Percentiles rank a stretch among this genome's conserved stretches.
These are phyloP conservation scores for Panaeolus papilionaceus DNA, from an alignment of 768 basidiomycete genomes.

Conservation along the genomic window DNA sequence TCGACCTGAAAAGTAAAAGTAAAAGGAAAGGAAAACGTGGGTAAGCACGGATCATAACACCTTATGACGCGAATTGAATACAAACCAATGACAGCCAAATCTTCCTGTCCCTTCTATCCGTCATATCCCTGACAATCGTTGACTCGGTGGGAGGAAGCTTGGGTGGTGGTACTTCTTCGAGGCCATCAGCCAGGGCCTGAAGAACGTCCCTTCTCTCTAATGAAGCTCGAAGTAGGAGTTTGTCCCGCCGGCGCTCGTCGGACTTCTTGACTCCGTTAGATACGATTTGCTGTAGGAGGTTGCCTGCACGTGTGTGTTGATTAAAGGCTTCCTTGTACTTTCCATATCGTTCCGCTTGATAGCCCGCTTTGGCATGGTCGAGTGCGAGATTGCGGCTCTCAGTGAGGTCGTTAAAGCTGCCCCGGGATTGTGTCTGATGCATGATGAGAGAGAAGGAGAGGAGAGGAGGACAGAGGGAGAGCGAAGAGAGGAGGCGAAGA, in stretches of 20 bases:
- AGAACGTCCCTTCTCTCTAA: slow-evolving; percentile 7
- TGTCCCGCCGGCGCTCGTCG: neutral
- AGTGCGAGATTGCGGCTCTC: slow-evolving; percentile 1
- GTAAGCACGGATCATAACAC: slow-evolving; percentile 11
- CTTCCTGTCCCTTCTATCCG: neutral
- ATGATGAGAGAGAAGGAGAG: neutral
- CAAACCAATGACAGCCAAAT: slow-evolving; percentile 6
- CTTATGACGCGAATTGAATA: slow-evolving; percentile 5
- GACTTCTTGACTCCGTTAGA: slow-evolving; percentile 9
- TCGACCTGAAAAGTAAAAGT: slow-evolving; percentile 6
- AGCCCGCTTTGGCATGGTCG: neutral
- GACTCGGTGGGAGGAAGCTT: slow-evolving; percentile 2
- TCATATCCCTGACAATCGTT: slow-evolving; percentile 10
- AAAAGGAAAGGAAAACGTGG: slow-evolving; percentile 4
- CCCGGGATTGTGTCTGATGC: neutral
- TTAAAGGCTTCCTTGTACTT: slow-evolving; percentile 12
- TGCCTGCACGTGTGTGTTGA: slow-evolving; percentile 3
- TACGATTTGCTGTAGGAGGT: slow-evolving; percentile 8
- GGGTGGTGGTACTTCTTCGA: neutral
- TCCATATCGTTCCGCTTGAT: slow-evolving; percentile 11
- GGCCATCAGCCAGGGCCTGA: neutral
- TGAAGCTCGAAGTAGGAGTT: slow-evolving; percentile 3
- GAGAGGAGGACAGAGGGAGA: neutral
- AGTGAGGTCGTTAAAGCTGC: slow-evolving; percentile 4
- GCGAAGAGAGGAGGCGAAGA: neutral